A percentile compares a stretch with the other conserved stretches of the same genome.
phyloP scores from a whole-genome alignment of 176 grass and related monocot species.

The Chloris gayana region DNA sequence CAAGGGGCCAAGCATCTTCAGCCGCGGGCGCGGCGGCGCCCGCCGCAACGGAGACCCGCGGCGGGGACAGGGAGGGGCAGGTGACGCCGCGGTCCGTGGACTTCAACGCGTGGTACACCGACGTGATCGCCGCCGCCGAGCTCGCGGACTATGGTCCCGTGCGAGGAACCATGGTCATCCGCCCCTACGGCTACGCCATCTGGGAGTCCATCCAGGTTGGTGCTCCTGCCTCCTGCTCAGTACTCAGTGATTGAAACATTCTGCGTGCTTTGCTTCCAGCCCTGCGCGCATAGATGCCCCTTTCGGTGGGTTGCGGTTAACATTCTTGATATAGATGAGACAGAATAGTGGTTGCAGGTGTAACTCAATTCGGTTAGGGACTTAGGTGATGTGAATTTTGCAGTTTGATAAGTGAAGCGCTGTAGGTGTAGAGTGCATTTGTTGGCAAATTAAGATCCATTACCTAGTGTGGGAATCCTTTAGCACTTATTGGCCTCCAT shows the following conservation, averaged over 20 bases:
- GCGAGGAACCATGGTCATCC: slow-evolving; percentile 94
- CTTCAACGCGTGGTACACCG: slow-evolving; percentile 95
- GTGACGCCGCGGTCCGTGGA: slow-evolving; percentile 85
- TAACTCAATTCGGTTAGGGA: neutral
- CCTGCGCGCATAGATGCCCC: neutral
- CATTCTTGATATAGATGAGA: neutral
- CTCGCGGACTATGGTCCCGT: slow-evolving; percentile 97
- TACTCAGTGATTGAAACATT: neutral
- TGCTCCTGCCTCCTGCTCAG: neutral
- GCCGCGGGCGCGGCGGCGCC: slow-evolving; percentile 39
- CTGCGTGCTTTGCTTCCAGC: neutral
- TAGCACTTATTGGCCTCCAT: neutral
- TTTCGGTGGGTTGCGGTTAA: neutral
- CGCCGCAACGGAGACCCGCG: slow-evolving; percentile 34
- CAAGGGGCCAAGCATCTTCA: slow-evolving; percentile 32
- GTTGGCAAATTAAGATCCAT: neutral
- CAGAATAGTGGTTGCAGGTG: neutral
- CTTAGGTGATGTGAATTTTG: neutral
- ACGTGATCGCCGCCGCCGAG: slow-evolving; percentile 88
- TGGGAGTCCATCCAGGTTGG: slow-evolving; percentile 93
- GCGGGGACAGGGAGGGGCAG: slow-evolving; percentile 63
- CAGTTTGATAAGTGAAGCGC: neutral
- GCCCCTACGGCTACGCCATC: slow-evolving; percentile 96
- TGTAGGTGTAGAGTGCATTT: neutral
- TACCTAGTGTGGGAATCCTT: neutral